phyloP scores from a whole-genome alignment of 768 basidiomycete species.

The Pulveroboletus sp. region DNA sequence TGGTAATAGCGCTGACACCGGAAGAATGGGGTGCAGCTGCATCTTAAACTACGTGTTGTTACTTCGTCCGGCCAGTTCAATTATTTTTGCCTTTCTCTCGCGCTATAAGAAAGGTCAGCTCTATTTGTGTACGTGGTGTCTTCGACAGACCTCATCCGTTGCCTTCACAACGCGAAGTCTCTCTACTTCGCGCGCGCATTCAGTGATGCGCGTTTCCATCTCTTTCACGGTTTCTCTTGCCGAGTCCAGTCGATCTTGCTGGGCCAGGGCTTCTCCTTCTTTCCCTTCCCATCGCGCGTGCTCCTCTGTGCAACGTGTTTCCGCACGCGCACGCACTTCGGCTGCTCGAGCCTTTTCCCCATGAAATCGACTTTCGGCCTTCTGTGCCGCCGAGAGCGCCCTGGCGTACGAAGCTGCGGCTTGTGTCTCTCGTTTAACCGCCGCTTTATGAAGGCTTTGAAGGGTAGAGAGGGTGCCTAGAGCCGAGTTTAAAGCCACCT shows the following conservation, averaged over 20 bases:
- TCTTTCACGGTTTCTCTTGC: conserved; percentile 50
- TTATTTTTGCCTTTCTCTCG: conserved; percentile 52
- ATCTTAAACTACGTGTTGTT: not conserved
- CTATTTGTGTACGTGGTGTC: not conserved
- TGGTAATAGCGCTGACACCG: not conserved
- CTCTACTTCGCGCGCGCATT: conserved; percentile 73
- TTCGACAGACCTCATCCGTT: conserved; percentile 51
- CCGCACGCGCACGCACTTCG: conserved; percentile 43
- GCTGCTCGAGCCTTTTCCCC: conserved; percentile 57
- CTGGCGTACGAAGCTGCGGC: conserved; percentile 51
- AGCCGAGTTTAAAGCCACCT: conserved; percentile 52
- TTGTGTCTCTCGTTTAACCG: conserved; percentile 60
- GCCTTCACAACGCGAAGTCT: conserved; percentile 57
- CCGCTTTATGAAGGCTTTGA: conserved; percentile 65
- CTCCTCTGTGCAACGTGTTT: conserved; percentile 45
- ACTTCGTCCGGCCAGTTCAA: conserved; percentile 28
- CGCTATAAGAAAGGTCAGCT: conserved; percentile 30
- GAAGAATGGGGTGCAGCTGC: not conserved
- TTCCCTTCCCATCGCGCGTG: conserved; percentile 55
- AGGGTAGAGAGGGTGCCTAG: conserved; percentile 62
- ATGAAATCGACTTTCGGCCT: conserved; percentile 56
- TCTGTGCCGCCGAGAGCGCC: conserved; percentile 53
- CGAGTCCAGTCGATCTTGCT: conserved; percentile 46
- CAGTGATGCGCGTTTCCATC: conserved; percentile 57
- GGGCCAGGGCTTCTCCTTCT: conserved; percentile 42